Conservation (phyloP, 768 basidiomycete species). For the Suillus cothurnatus region DNA sequence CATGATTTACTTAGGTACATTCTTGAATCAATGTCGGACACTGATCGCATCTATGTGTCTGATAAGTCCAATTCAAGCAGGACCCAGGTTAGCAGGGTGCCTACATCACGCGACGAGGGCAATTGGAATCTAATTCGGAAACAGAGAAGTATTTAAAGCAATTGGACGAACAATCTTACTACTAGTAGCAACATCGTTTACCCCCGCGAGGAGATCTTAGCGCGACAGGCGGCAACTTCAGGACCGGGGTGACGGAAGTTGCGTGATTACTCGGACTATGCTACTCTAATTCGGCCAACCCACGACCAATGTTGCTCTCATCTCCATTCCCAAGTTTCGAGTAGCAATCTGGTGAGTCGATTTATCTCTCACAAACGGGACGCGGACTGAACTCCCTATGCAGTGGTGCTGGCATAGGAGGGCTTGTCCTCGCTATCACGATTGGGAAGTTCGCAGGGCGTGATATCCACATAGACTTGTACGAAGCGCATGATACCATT, state of each 20-base stretch:
- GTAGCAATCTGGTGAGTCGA: conserved; percentile 11
- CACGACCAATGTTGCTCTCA: conserved; percentile 11
- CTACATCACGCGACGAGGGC: too few relatives aligned
- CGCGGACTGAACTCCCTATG: not conserved
- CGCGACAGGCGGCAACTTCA: too few relatives aligned
- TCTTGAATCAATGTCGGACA: not conserved
- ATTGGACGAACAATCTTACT: too few relatives aligned
- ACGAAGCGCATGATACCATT: conserved; percentile 44
- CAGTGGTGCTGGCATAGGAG: conserved; percentile 34
- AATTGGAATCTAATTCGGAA: too few relatives aligned
- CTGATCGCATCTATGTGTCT: not conserved
- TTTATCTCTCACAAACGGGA: not conserved
- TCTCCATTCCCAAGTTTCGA: conserved; percentile 9
- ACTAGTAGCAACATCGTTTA: too few relatives aligned
- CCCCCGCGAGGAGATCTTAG: too few relatives aligned
- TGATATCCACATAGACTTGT: conserved; percentile 40
- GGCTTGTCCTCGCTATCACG: conserved; percentile 40
- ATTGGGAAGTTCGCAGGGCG: conserved; percentile 29
- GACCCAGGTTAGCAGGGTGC: too few relatives aligned
- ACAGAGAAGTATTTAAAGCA: too few relatives aligned
- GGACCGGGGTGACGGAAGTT: too few relatives aligned
- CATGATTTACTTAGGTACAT: not conserved
- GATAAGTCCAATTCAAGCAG: too few relatives aligned
- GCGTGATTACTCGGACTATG: too few relatives aligned
- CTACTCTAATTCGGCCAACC: too few relatives aligned